Conservation (phyloP, 2,329 filamentous ascomycete species). For the Samsoniella hepiali region DNA sequence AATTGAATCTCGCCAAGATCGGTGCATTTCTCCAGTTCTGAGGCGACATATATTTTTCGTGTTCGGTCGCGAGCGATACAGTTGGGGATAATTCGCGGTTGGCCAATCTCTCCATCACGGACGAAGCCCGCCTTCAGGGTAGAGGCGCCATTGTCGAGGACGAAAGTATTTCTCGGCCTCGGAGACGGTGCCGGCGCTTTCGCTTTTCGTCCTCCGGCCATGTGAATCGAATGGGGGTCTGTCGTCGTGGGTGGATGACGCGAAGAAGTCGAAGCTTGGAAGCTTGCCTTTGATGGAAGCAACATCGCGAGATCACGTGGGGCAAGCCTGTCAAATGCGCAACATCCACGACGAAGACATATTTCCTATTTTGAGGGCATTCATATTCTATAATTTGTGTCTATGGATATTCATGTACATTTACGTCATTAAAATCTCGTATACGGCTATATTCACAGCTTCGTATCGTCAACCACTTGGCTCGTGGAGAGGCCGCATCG, state of each 20-base stretch:
- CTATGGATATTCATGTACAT: neutral
- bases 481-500: conserved; percentile 22
- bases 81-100: conserved; percentile 78
- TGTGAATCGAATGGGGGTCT: conserved; percentile 21
- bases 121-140: conserved; percentile 88
- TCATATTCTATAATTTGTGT: neutral
- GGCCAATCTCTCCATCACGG: conserved; percentile 41
- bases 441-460: neutral
- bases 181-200: conserved; percentile 46
- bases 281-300: neutral
- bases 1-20: conserved; percentile 90
- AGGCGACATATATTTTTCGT: conserved; percentile 73
- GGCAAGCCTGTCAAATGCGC: neutral
- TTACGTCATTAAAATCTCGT: neutral
- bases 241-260: neutral
- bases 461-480: neutral
- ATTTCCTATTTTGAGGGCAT: neutral
- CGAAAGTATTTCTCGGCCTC: conserved; percentile 65
- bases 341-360: neutral
- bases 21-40: conserved; percentile 72
- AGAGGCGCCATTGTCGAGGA: conserved; percentile 91
- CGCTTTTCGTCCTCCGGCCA: conserved; percentile 50
- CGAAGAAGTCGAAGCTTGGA: neutral
- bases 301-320: conserved; percentile 9
- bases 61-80: conserved; percentile 82